Conservation (phyloP, 208 protist species). For the Acanthamoeba comandoni region DNA sequence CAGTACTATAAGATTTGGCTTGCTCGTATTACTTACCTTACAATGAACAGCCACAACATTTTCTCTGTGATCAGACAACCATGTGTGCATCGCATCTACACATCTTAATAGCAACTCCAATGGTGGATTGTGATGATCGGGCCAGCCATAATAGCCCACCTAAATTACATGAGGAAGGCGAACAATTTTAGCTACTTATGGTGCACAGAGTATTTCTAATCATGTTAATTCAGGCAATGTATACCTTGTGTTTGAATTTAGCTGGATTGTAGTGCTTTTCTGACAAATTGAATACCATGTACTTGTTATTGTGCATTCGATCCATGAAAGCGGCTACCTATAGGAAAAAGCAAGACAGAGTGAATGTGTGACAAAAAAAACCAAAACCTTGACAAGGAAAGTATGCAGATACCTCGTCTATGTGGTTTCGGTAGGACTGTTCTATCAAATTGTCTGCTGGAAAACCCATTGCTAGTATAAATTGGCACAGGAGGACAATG, state of each 20-base stretch:
- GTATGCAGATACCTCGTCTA: conserved; percentile 36
- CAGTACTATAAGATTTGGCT: neutral
- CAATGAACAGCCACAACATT: conserved; percentile 54
- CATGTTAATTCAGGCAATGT: neutral
- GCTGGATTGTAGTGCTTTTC: conserved; percentile 72
- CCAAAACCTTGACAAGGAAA: neutral
- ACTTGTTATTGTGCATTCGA: conserved; percentile 20
- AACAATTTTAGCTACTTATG: neutral
- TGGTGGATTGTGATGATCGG: conserved; percentile 51
- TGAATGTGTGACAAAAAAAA: neutral
- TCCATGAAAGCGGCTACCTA: conserved; percentile 57
- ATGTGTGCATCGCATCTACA: conserved; percentile 21
- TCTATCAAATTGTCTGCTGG: conserved; percentile 56
- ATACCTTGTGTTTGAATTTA: conserved; percentile 46
- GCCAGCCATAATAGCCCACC: conserved; percentile 47
- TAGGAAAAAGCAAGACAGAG: neutral
- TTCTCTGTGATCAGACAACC: conserved; percentile 6
- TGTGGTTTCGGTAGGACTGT: conserved; percentile 72
- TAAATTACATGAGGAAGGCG: neutral
- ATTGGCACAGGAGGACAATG: too few species aligned
- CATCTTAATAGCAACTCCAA: neutral
- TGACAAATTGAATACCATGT: conserved; percentile 68
- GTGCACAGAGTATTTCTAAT: neutral
- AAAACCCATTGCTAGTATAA: conserved; percentile 59
- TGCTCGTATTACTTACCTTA: neutral